These are phyloP conservation scores for Xylaria flabelliformis DNA, from an alignment of 495 filamentous ascomycete species.

Conservation along the genomic window DNA sequence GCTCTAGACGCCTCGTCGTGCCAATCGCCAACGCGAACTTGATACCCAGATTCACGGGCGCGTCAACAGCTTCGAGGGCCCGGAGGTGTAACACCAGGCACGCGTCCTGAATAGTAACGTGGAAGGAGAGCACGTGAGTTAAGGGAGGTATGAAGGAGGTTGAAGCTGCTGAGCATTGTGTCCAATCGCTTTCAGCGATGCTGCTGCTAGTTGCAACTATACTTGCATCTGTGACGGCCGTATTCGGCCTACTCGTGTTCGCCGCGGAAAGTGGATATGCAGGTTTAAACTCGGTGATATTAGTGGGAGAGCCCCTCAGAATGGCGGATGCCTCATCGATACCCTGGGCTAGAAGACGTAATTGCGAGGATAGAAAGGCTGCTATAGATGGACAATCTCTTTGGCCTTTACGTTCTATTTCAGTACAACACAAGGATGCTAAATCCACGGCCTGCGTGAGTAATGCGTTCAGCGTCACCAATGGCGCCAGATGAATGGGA, in stretches of 20 bases:
- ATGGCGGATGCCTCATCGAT: constrained; percentile 70
- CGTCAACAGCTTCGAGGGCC: constrained; percentile 70
- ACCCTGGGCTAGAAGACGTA: constrained; percentile 76
- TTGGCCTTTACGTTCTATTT: constrained; percentile 44
- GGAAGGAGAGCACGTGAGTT: constrained; percentile 66
- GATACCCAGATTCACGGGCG: constrained; percentile 55
- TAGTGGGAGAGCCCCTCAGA: constrained; percentile 63
- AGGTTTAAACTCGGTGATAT: constrained; percentile 16
- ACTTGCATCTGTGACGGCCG: constrained; percentile 10
- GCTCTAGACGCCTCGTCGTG: constrained; percentile 65
- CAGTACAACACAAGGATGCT: constrained; percentile 75
- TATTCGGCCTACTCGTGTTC: constrained; percentile 11
- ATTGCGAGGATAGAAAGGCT: constrained; percentile 77
- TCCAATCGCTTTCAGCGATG: constrained; percentile 27
- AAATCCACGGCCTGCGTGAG: constrained; percentile 81
- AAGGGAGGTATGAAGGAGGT: constrained; percentile 52
- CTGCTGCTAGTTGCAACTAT: constrained; percentile 20
- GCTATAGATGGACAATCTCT: constrained; percentile 60
- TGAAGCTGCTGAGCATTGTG: constrained; percentile 18
- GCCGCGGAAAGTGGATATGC: constrained; percentile 38
- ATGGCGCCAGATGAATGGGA: constrained; percentile 68
- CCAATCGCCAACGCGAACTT: constrained; percentile 63
- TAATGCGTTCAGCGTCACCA: constrained; percentile 72
- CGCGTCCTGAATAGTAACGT: constrained; percentile 78
- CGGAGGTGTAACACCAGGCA: constrained; percentile 79